Percentiles rank a stretch among this genome's conserved stretches.
phyloP scores from a whole-genome alignment of 1,284 basidiomycete species.

The Xerocomus minutiporus region DNA sequence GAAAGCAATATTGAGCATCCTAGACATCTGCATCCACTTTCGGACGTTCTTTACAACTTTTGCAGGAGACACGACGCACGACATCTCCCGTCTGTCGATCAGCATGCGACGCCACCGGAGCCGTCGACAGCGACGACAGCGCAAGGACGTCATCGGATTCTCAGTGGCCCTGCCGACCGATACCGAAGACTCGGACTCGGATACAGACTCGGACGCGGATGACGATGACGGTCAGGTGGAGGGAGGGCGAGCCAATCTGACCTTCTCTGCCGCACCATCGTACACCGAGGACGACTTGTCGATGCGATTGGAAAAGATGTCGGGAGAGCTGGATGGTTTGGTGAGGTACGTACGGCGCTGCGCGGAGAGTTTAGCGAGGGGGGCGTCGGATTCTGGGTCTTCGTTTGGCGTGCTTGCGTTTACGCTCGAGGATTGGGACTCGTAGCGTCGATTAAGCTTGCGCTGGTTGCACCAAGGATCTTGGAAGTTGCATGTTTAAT shows the following conservation, averaged over 20 bases:
- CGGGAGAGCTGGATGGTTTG: slow-evolving; percentile 62
- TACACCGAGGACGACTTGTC: slow-evolving; percentile 39
- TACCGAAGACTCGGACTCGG: slow-evolving; percentile 45
- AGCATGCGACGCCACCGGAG: slow-evolving; percentile 55
- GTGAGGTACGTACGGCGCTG: slow-evolving; percentile 65
- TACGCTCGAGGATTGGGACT: slow-evolving; percentile 78
- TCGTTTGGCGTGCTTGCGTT: slow-evolving; percentile 74
- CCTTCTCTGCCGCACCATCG: slow-evolving; percentile 42
- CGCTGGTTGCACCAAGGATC: too few relatives aligned
- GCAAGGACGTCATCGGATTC: slow-evolving; percentile 60
- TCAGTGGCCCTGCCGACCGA: slow-evolving; percentile 34
- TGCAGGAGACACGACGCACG: slow-evolving; percentile 54
- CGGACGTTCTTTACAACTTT: slow-evolving; percentile 58
- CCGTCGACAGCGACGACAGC: slow-evolving; percentile 48
- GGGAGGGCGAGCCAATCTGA: slow-evolving; percentile 31
- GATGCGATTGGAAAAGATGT: slow-evolving; percentile 55
- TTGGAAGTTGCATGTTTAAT: too few relatives aligned
- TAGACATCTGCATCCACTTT: slow-evolving; percentile 72
- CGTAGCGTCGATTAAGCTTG: slow-evolving; percentile 5
- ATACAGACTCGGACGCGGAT: slow-evolving; percentile 36
- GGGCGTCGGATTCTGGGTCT: slow-evolving; percentile 49
- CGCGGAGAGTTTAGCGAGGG: slow-evolving; percentile 58
- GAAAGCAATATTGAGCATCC: slow-evolving; percentile 59
- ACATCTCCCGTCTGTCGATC: slow-evolving; percentile 56
- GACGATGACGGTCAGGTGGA: not conserved